Evolutionary conservation across 2,329 filamentous ascomycete genomes (phyloP).

Genomic region (Fusarium guadeloupense): DNA sequence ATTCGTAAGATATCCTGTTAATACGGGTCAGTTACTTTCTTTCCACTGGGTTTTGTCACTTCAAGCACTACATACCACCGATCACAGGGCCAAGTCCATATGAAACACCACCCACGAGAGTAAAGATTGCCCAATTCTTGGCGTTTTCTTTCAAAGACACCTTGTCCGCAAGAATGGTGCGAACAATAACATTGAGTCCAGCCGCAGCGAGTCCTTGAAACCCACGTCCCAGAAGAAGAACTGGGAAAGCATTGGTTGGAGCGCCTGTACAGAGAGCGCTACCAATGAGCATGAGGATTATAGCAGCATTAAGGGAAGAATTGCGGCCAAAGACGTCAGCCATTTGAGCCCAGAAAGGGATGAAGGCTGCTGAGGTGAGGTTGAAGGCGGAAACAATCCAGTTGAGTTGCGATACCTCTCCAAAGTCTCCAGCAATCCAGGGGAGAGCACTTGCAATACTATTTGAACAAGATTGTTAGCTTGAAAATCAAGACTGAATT

Average conservation of each 20-base stretch:
- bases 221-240: constrained; percentile 70
- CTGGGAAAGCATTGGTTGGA: constrained; percentile 61
- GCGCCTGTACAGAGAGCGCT: constrained; percentile 69
- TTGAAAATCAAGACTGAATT: background rate
- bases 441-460: constrained; percentile 51
- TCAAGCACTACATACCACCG: constrained; percentile 52
- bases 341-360: constrained; percentile 72
- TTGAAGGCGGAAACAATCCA: constrained; percentile 78
- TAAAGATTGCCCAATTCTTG: constrained; percentile 69
- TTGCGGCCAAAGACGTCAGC: constrained; percentile 73
- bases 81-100: constrained; percentile 70
- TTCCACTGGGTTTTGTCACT: background rate
- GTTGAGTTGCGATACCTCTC: constrained; percentile 66
- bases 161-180: constrained; percentile 71
- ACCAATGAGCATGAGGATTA: constrained; percentile 67
- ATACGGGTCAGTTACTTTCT: constrained; percentile 8
- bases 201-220: constrained; percentile 70
- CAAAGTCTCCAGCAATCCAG: constrained; percentile 72
- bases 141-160: constrained; percentile 70
- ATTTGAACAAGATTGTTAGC: constrained; percentile 3
- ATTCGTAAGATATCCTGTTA: constrained; percentile 58
- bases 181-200: constrained; percentile 68
- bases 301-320: constrained; percentile 63
- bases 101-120: constrained; percentile 66
- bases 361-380: constrained; percentile 72